Evolutionary conservation across 2,329 filamentous ascomycete species (phyloP), one percentile per base, ranked within the genome.

Genomic region (Ploettnerulaceae sp.): DNA sequence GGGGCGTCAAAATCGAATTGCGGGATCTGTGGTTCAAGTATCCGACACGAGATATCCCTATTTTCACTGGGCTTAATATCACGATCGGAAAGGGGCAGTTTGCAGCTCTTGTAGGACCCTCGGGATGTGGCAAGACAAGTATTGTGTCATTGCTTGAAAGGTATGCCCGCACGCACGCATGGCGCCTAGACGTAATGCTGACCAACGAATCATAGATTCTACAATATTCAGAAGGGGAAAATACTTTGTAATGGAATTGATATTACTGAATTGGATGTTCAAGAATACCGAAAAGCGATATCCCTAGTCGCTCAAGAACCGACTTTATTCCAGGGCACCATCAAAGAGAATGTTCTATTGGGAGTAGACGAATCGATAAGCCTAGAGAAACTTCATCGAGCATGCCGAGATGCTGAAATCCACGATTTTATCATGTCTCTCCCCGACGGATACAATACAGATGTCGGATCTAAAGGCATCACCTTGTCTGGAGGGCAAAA

Each of bases 291-390:
- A 31, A 71, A 73, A 46, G 67, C 77, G 26, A 70, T 89, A 9
- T 82, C 83, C 1, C 73, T 90, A 0, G 86, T 90, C 0, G 79
- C 83, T 3, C 86, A 90, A 64, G 85, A 90, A 61, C 75, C 86
- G 7, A 82, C 81, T 0, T 71, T 90, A 59, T 60, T 60, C 18
- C 79, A 82, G 62, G 73, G 76, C 9, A 79, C 79, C 1, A 73
- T 89, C 15, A 74, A 77, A 14, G 84, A 89, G 50, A 88, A 88
- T 56, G 77, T 88, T 42, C 64, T 82, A 1, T 70, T 87, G 0
- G 84, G 82, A 14, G 76, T 87, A 15, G 64, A 65, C 14, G 61
- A 63, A 8, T 55, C 62, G 1, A 61, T 57, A 2, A 61, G 64
- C 0, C 66, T 71, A 0, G 68, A 72, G 4, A 58, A 67, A 31